phyloP scores from a whole-genome alignment of 495 filamentous ascomycete genomes.

The Bryoglossum gracile region DNA sequence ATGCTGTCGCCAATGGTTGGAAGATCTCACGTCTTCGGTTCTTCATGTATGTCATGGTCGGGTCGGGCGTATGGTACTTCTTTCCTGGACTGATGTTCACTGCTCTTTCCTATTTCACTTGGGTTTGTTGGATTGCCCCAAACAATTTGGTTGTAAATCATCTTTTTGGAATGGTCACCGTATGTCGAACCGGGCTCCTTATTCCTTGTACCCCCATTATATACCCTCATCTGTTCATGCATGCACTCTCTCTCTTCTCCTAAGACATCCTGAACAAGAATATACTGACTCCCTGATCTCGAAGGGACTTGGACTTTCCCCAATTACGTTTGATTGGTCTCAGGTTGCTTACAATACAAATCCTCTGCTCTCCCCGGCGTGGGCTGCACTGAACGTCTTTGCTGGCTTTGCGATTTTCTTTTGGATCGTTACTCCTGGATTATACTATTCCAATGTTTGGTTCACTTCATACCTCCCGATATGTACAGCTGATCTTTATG shows the following conservation, averaged over 20 bases:
- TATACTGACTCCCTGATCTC: no score
- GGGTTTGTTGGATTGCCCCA: slow-evolving; percentile 52
- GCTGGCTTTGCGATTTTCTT: slow-evolving; percentile 44
- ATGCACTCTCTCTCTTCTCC: no score
- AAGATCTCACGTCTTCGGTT: slow-evolving; percentile 57
- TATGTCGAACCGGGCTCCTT: no score
- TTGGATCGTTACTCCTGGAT: slow-evolving; percentile 41
- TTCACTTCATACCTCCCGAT: slow-evolving; percentile 36
- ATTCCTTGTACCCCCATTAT: no score
- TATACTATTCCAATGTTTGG: slow-evolving; percentile 36
- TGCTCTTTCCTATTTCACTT: slow-evolving; percentile 54
- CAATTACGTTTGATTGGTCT: slow-evolving; percentile 31
- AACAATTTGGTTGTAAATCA: slow-evolving; percentile 60
- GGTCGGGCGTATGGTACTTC: slow-evolving; percentile 54
- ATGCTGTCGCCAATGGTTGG: slow-evolving; percentile 44
- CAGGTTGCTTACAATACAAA: slow-evolving; percentile 36
- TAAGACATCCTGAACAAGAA: no score
- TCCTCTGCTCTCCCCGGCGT: slow-evolving; percentile 31
- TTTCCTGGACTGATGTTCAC: slow-evolving; percentile 46
- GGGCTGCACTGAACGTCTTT: slow-evolving; percentile 32
- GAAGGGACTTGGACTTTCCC: slow-evolving; percentile 52
- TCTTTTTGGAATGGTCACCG: slow-evolving; percentile 55
- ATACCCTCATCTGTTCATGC: no score
- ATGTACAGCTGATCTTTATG: slow-evolving; percentile 28
- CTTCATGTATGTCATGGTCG: slow-evolving; percentile 55